These are phyloP conservation scores for Aquilaria yunnanensis DNA, from an alignment of 345 rosid species.

Conservation along the genomic window DNA sequence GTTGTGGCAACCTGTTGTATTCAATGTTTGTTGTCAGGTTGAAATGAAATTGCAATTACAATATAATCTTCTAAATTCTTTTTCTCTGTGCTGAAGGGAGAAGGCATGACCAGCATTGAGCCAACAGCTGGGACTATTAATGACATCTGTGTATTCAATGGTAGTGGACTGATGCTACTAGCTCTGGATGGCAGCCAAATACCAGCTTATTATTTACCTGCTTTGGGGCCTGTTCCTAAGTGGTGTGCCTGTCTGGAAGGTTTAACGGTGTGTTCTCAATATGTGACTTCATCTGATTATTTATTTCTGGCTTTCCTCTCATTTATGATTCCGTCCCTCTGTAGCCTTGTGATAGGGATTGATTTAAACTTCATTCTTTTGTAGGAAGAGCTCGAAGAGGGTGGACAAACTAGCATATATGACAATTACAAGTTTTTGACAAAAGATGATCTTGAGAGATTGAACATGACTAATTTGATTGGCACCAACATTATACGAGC, in stretches of 20 bases:
- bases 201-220: conserved; percentile 87
- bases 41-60: too few species aligned
- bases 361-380: conserved; percentile 12
- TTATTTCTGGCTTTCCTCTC: background rate
- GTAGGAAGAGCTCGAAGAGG: conserved; percentile 97
- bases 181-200: conserved; percentile 83
- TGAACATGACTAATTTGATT: conserved; percentile 71
- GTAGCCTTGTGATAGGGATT: conserved; percentile 8
- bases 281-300: background rate
- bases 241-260: conserved; percentile 85
- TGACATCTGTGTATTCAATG: conserved; percentile 75
- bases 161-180: conserved; percentile 82
- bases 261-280: conserved; percentile 50
- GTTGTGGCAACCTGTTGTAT: too few species aligned
- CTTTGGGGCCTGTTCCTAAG: conserved; percentile 92
- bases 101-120: conserved; percentile 89
- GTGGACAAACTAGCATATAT: conserved; percentile 68
- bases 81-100: conserved; percentile 45
- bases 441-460: conserved; percentile 75
- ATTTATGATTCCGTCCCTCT: background rate
- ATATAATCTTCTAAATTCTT: conserved; percentile 3
- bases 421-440: conserved; percentile 86
- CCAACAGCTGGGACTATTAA: conserved; percentile 82
- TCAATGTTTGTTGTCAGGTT: too few species aligned
- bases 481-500: conserved; percentile 93